These are phyloP conservation scores for Gracilariopsis chorda DNA, from an alignment of 23 red algal species.

Conservation along the genomic window DNA sequence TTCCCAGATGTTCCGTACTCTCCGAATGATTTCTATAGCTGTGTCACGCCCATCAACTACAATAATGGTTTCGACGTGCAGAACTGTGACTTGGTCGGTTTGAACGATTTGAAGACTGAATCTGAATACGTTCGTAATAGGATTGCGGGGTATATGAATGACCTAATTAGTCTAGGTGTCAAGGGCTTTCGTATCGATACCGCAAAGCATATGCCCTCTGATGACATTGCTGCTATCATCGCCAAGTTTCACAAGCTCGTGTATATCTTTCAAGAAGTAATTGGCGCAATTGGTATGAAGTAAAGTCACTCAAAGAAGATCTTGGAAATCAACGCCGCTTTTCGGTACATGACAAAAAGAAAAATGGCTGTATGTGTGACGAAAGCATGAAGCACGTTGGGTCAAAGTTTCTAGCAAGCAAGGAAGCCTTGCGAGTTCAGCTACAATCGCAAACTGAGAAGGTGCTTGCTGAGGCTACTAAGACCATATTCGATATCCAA, in stretches of 20 bases:
- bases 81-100: conserved; percentile 15
- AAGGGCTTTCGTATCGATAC: conserved; percentile 12
- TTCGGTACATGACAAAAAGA: too few relatives aligned
- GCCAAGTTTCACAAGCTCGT: neutral
- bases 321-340: too few relatives aligned
- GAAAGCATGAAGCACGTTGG: too few relatives aligned
- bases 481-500: too few relatives aligned
- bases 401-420: too few relatives aligned
- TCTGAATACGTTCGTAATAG: neutral
- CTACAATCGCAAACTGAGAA: too few relatives aligned
- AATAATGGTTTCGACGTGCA: neutral
- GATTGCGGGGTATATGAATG: conserved; percentile 1
- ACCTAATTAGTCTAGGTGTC: neutral
- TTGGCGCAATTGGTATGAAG: too few relatives aligned
- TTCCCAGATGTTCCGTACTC: neutral
- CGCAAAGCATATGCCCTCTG: conserved; percentile 10
- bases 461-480: too few relatives aligned
- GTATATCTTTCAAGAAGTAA: conserved; percentile 13
- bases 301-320: too few relatives aligned
- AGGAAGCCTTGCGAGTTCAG: too few relatives aligned
- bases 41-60: conserved; percentile 4
- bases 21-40: neutral
- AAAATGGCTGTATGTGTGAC: too few relatives aligned
- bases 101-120: conserved; percentile 7
- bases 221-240: neutral